phyloP scores from a whole-genome alignment of 306 rosid species.

The Parietaria judaica region DNA sequence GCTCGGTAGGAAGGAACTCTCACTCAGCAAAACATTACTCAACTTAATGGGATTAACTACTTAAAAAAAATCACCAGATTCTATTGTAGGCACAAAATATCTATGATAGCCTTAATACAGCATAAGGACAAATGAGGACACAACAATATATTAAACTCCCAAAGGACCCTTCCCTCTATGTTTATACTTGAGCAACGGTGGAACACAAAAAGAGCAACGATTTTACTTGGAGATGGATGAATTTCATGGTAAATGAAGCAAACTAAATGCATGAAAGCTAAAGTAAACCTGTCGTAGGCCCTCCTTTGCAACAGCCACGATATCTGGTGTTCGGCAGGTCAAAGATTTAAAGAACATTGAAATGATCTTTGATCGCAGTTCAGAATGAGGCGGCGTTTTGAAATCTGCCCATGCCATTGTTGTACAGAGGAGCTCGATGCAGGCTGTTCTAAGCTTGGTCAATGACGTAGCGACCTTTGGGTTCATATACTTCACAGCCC shows the following conservation, averaged over 20 bases:
- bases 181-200: too few species aligned
- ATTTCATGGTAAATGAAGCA: conserved; percentile 11
- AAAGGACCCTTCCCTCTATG: not conserved
- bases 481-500: conserved; percentile 87
- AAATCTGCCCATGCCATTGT: conserved; percentile 99
- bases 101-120: too few species aligned
- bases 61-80: too few species aligned
- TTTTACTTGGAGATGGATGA: conserved; percentile 9
- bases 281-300: conserved; percentile 83
- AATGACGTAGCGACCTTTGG: conserved; percentile 85
- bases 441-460: conserved; percentile 88
- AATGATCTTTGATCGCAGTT: conserved; percentile 89
- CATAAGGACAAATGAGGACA: too few species aligned
- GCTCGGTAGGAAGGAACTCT: too few species aligned
- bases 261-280: not conserved
- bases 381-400: conserved; percentile 84
- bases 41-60: too few species aligned
- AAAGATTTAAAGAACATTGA: conserved; percentile 96
- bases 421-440: conserved; percentile 95
- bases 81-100: too few species aligned
- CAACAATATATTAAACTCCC: not conserved
- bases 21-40: too few species aligned
- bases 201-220: conserved; percentile 3
- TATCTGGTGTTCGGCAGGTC: conserved; percentile 93
- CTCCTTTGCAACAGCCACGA: conserved; percentile 98